Base-by-base conservation (phyloP, 1,284 basidiomycete species). In the Puccinia horiana region DNA sequence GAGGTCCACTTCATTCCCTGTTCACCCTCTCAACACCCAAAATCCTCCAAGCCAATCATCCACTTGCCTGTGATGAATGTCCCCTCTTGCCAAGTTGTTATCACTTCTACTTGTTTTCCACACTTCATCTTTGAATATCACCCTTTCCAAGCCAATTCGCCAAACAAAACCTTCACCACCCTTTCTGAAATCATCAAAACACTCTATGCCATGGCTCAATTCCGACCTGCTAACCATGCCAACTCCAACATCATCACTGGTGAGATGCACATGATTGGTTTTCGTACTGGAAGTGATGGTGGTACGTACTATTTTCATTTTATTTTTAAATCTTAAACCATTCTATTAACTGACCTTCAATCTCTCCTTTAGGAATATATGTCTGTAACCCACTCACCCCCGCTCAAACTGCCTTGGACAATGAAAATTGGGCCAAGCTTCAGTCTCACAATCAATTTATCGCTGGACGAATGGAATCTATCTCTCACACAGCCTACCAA, bases 121-220 rank as follows among this genome's bases (percentile, higher is more conserved):
- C 63, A 67, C 6, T 67, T 67, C 63, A 67, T 67, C 40, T 42
- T 67, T 67, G 63, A 67, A 67, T 23, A 58, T 20, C 56, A 58
- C 20, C 20, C 56, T 20, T 58, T 58, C 56, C 56, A 8, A 5
- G 20, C 14, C 11, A 67, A 67, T 12, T 35, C 63, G 20, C 29
- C 63, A 37, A 37, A 32, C 12, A 14, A 32, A 67, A 67, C 63
- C 11, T 67, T 67, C 35, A 23, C 1, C 32, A 67, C 32, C 11
- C 63, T 67, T 18, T 67, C 35, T 5, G 63, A 67, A 40, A 67
- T 67, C 11, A 67, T 67, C 29, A 2, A 37, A 40, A 40, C 29
- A 4, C 63, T 67, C 35, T 40, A 67, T 26, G 9, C 29, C 12
- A 67, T 67, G 63, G 63, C 63, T 23, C 11, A 37, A 40, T 37